Percentiles rank a stretch among this genome's conserved stretches.
Conservation (phyloP, 352 stramenopile genomes). For the Thalassiosira mediterranea region DNA sequence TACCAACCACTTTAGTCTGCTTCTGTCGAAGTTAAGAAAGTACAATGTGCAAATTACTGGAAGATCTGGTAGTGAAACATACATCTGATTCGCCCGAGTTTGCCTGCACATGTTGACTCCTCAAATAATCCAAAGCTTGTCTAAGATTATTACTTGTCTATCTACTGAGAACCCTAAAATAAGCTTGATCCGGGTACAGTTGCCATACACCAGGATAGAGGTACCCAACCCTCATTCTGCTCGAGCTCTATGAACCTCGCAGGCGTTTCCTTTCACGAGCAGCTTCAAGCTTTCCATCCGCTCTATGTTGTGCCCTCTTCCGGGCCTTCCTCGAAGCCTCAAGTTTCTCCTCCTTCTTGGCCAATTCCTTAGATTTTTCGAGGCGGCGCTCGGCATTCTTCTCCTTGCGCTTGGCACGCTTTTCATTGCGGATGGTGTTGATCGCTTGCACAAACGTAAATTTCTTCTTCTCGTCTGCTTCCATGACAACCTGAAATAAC, state of each 20-base stretch:
- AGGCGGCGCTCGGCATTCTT: constrained; percentile 88
- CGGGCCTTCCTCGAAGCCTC: constrained; percentile 73
- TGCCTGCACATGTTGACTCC: no score
- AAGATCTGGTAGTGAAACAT: no score
- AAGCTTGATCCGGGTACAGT: no score
- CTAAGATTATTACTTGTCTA: no score
- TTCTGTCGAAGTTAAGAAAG: no score
- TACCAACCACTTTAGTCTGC: no score
- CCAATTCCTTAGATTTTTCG: constrained; percentile 91
- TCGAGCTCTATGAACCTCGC: constrained; percentile 25
- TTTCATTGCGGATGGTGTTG: constrained; percentile 96
- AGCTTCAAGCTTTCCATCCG: constrained; percentile 76
- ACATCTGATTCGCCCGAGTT: no score
- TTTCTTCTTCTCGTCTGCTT: constrained; percentile 95
- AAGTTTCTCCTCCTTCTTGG: constrained; percentile 90
- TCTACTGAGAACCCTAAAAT: no score
- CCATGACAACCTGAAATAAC: constrained; percentile 88
- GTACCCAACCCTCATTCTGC: not conserved
- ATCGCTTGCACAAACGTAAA: constrained; percentile 96
- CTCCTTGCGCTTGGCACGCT: constrained; percentile 92
- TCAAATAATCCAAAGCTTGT: no score
- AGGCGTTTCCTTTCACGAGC: constrained; percentile 64
- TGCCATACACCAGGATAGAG: no score
- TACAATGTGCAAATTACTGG: no score
- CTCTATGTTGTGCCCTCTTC: constrained; percentile 78